Conservation (phyloP, 306 rosid species). For the Pterocarpus macrocarpus region DNA sequence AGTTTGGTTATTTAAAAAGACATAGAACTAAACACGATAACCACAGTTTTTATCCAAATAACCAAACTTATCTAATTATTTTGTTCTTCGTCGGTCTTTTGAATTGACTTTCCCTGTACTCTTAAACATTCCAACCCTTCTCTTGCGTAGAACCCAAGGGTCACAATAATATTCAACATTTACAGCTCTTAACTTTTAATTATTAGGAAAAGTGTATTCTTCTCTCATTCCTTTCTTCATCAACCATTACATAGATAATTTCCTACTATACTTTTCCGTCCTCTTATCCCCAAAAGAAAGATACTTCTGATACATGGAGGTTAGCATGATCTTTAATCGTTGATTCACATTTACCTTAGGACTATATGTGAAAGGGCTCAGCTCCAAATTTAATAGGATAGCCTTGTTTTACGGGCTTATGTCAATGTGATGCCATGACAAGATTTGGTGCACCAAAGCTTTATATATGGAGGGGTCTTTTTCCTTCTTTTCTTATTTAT, state of each 20-base stretch:
- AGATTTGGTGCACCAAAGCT: slow-evolving; percentile 55
- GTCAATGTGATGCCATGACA: slow-evolving; percentile 61
- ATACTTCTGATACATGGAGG: too few species aligned
- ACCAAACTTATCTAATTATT: slow-evolving; percentile 5
- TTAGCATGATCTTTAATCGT: slow-evolving; percentile 19
- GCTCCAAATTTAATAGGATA: slow-evolving; percentile 44
- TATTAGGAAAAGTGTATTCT: not conserved
- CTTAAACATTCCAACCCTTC: not conserved
- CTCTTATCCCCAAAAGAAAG: slow-evolving; percentile 6
- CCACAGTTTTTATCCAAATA: slow-evolving; percentile 3
- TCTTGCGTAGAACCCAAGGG: slow-evolving; percentile 26
- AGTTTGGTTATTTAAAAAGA: slow-evolving; percentile 35
- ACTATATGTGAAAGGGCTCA: slow-evolving; percentile 24
- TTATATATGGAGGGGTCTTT: slow-evolving; percentile 60
- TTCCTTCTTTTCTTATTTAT: slow-evolving; percentile 47
- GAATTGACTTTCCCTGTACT: not conserved
- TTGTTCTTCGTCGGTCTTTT: slow-evolving; percentile 12
- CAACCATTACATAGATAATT: slow-evolving; percentile 36
- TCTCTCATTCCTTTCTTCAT: slow-evolving; percentile 16
- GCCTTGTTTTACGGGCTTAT: slow-evolving; percentile 53
- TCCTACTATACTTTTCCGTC: not conserved
- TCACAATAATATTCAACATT: not conserved
- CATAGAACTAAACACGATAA: slow-evolving; percentile 17
- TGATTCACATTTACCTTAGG: slow-evolving; percentile 31
- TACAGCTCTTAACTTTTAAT: slow-evolving; percentile 4